Conservation (phyloP, 139 green algal species). For the Chlorella sp. region DNA sequence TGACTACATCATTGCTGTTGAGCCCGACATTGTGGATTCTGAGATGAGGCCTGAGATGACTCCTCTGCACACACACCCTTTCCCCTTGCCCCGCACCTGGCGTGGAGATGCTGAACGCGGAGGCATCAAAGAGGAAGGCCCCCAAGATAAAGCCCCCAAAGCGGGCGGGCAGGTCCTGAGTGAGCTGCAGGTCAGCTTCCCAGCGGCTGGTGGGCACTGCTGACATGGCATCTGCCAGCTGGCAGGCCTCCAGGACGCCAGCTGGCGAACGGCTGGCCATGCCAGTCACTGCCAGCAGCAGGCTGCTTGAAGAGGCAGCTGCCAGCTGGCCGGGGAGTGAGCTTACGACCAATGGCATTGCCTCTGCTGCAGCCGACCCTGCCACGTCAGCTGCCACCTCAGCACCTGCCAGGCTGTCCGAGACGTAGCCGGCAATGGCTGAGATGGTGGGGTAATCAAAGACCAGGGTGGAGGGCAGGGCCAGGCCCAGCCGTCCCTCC, state of each 20-base stretch:
- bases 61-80: neutral
- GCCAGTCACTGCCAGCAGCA: neutral
- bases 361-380: neutral
- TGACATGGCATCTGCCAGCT: conserved; percentile 16
- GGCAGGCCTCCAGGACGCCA: neutral
- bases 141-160: conserved; percentile 74
- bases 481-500: conserved; percentile 43
- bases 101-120: conserved; percentile 31
- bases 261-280: conserved; percentile 29
- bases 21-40: no score
- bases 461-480: conserved; percentile 57
- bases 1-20: no score
- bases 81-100: conserved; percentile 5
- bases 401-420: neutral
- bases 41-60: no score
- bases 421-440: conserved; percentile 41
- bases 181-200: conserved; percentile 23
- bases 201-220: conserved; percentile 22
- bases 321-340: neutral
- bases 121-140: conserved; percentile 67
- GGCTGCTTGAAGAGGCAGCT: neutral
- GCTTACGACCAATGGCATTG: no score
- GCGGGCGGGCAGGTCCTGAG: conserved; percentile 29
- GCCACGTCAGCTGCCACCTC: neutral
- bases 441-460: conserved; percentile 69